Evolutionary conservation across 345 rosid genomes (phyloP).

Genomic region (Bretschneidera sinensis): DNA sequence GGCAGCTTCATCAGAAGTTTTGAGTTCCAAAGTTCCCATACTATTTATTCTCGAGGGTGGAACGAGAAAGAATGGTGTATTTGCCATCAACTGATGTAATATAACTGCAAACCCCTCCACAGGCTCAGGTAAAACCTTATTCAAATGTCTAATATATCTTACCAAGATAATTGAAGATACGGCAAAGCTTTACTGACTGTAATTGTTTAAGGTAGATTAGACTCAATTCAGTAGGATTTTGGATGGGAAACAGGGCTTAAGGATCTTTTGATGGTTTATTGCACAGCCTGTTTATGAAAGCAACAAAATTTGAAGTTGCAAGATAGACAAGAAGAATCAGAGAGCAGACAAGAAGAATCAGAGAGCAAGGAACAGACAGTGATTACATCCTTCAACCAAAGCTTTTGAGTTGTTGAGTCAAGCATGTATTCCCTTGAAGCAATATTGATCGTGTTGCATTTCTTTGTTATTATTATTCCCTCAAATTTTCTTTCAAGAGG

Average conservation of each 20-base stretch:
- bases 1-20: neutral
- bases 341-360: neutral
- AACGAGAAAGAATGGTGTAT: neutral
- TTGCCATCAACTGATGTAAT: no score
- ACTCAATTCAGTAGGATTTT: no score
- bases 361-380: neutral
- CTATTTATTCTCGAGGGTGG: neutral
- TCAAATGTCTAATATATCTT: no score
- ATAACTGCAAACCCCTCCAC: no score
- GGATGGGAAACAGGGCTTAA: no score
- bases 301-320: neutral
- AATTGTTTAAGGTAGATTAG: no score
- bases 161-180: no score
- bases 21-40: neutral
- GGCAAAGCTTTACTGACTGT: no score
- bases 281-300: neutral
- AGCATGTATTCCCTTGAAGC: slow-evolving; percentile 98
- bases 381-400: neutral
- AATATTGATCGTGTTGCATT: slow-evolving; percentile 54
- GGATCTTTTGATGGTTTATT: no score
- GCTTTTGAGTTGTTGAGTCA: no score
- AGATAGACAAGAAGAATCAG: neutral
- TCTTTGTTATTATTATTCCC: slow-evolving; percentile 11
- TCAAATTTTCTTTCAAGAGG: no score
- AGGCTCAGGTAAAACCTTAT: no score